These are phyloP conservation scores for Penicillium paxilli DNA, from an alignment of 495 filamentous ascomycete genomes.

Conservation along the genomic window DNA sequence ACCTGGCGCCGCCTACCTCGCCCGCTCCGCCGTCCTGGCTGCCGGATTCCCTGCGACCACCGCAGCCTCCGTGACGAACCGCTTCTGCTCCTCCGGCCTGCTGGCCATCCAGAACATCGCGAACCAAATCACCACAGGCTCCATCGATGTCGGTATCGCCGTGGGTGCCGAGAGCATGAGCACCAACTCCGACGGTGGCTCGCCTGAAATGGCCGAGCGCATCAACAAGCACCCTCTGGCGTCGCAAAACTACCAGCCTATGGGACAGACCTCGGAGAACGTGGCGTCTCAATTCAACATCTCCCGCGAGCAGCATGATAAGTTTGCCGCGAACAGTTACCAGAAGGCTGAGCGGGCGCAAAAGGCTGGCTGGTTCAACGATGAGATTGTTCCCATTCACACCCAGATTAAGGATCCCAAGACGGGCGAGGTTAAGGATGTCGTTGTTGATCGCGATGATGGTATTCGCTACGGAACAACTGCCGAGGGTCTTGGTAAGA, in stretches of 20 bases:
- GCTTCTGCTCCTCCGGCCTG: slow-evolving; percentile 94
- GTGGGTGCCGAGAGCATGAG: slow-evolving; percentile 90
- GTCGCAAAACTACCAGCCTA: slow-evolving; percentile 80
- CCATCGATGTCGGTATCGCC: slow-evolving; percentile 85
- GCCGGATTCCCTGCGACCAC: slow-evolving; percentile 91
- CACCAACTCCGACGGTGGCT: slow-evolving; percentile 66
- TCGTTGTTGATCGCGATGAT: slow-evolving; percentile 83
- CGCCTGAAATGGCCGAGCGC: slow-evolving; percentile 70
- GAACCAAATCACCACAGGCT: slow-evolving; percentile 76
- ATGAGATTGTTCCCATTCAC: slow-evolving; percentile 87
- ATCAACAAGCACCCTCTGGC: slow-evolving; percentile 72
- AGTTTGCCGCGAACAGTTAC: slow-evolving; percentile 81
- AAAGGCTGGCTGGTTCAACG: slow-evolving; percentile 86
- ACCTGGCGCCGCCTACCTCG: slow-evolving; percentile 69
- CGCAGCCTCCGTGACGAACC: slow-evolving; percentile 75
- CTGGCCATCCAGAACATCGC: slow-evolving; percentile 92
- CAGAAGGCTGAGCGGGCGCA: slow-evolving; percentile 85
- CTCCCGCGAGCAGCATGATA: slow-evolving; percentile 71
- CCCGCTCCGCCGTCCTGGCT: slow-evolving; percentile 81
- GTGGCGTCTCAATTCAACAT: slow-evolving; percentile 85
- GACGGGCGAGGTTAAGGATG: slow-evolving; percentile 71
- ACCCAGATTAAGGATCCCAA: slow-evolving; percentile 79
- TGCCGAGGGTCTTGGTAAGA: slow-evolving; percentile 74
- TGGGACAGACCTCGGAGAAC: slow-evolving; percentile 97
- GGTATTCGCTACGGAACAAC: slow-evolving; percentile 91